These are phyloP conservation scores for Neurospora sp. DNA, from an alignment of 495 filamentous ascomycete genomes.

Conservation along the genomic window DNA sequence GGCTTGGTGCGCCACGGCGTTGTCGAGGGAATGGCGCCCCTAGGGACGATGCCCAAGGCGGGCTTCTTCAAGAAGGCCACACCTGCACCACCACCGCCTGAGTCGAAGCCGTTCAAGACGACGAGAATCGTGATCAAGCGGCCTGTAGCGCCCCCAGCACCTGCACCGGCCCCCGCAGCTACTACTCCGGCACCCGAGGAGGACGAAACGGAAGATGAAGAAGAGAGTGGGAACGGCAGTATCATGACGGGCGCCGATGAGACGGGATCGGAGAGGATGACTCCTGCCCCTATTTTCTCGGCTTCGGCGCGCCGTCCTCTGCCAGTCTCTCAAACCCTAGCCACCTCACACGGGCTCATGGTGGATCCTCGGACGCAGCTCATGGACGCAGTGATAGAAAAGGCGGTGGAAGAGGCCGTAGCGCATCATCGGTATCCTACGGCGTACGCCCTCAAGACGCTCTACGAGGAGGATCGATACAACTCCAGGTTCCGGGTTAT, in stretches of 20 bases:
- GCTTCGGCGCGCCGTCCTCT: background rate
- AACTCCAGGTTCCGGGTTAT: slow-evolving; percentile 34
- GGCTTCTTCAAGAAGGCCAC: slow-evolving; percentile 31
- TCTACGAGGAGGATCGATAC: slow-evolving; percentile 38
- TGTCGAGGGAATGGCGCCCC: slow-evolving; percentile 57
- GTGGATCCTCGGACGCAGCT: slow-evolving; percentile 11
- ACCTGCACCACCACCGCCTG: slow-evolving; percentile 12
- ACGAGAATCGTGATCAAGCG: slow-evolving; percentile 33
- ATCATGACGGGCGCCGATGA: slow-evolving; percentile 3
- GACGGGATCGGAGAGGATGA: slow-evolving; percentile 9
- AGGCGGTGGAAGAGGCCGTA: slow-evolving; percentile 40
- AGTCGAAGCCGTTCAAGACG: slow-evolving; percentile 2
- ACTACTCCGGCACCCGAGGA: slow-evolving; percentile 16
- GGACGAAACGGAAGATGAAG: slow-evolving; percentile 25
- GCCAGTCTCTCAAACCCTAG: background rate
- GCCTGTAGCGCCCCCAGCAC: slow-evolving; percentile 7
- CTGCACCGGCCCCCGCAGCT: background rate
- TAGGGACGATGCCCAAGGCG: slow-evolving; percentile 53
- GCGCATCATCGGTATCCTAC: slow-evolving; percentile 40
- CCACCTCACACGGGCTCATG: slow-evolving; percentile 8
- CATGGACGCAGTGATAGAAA: slow-evolving; percentile 21
- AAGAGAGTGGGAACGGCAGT: slow-evolving; percentile 7
- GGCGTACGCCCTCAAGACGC: slow-evolving; percentile 42
- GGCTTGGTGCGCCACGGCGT: slow-evolving; percentile 53
- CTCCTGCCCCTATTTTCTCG: background rate